phyloP scores from a whole-genome alignment of 805 yeast genomes.

The Hanseniaspora vineae region DNA sequence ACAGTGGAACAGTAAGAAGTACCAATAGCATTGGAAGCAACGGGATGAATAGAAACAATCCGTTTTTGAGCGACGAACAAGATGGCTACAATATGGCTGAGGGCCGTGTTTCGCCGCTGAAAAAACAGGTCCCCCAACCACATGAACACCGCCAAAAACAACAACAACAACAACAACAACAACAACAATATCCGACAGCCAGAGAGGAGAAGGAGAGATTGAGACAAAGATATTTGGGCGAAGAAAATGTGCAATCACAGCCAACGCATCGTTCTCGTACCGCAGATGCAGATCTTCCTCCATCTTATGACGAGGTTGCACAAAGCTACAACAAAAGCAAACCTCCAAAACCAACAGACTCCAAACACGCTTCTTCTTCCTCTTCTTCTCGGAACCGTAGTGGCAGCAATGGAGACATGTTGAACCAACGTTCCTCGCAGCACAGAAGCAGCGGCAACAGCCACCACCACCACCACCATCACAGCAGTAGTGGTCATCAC shows the following conservation, averaged over 20 bases:
- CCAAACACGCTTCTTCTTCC: slow-evolving; percentile 3
- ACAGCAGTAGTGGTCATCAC: slow-evolving; percentile 7
- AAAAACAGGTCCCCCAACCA: slow-evolving; percentile 11
- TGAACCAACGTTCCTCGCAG: no score
- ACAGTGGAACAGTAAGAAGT: slow-evolving; percentile 1
- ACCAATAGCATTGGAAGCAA: slow-evolving; percentile 2
- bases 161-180: slow-evolving; percentile 7
- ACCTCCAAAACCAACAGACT: no score
- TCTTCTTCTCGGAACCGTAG: slow-evolving; percentile 6
- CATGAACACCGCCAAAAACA: background rate
- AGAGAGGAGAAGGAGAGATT: slow-evolving; percentile 21
- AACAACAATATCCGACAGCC: slow-evolving; percentile 21
- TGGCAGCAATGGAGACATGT: background rate
- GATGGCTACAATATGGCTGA: background rate
- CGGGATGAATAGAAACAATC: slow-evolving; percentile 12
- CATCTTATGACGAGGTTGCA: no score
- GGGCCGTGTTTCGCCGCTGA: slow-evolving; percentile 20
- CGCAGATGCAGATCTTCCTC: slow-evolving; percentile 36
- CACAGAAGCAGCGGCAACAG: background rate
- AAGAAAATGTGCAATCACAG: slow-evolving; percentile 6
- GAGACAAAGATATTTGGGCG: slow-evolving; percentile 21
- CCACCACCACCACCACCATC: slow-evolving; percentile 7
- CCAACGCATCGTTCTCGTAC: slow-evolving; percentile 34
- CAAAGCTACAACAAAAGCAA: no score
- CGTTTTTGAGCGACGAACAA: slow-evolving; percentile 19